Base-by-base conservation (phyloP, 2,329 filamentous ascomycete species). In the Chrysoporthe austroafricana region DNA sequence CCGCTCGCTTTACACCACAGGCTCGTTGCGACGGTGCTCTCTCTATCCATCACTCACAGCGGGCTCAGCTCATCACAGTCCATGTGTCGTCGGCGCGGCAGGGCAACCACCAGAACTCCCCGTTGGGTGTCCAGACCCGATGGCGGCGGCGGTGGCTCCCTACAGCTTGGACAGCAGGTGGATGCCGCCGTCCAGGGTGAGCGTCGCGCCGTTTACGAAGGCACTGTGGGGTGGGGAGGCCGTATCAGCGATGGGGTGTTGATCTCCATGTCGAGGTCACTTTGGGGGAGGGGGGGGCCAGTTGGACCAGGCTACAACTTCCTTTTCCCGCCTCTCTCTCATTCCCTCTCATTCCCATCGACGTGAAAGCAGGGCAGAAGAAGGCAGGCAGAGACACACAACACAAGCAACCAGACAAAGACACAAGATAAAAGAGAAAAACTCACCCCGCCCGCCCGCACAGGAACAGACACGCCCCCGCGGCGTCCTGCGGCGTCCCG, bases 391-490 rank as follows among this genome's bases (percentile, higher is more conserved):
- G 26, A 26, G 26, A 26, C 26, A 26, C 26, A 26, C 26, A 26
- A 26, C 16, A 52, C 8, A 3, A 39, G 16, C 1, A 39, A 3
- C 18, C 52, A n/a, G 46, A 46, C 54, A 63, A 8, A 21, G 60
- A 54, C 44, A 14, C 62, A 14, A 66, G 32, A 26, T 44, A 50
- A 64, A 4, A 32, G 26, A n/a, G 3, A 36, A 42, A 16, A 57
- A 74, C 78, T 76, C 70, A 80, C 77, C 91, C 91, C 1, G 91
- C 91, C 65, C 85, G 81, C 73, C 89, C 91, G 50, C 85, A 83
- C 74, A 94, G 77, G 78, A 90, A 94, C 66, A 94, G 78, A 75
- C 90, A 92, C 13, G 90, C 84, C 0, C 91, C 91, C 0, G 90
- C 90, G 4, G 92, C 88, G 76, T 94, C 91, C 75, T 89, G 79